Evolutionary conservation across 768 basidiomycete genomes (phyloP).

Genomic region (Pholiota conissans): DNA sequence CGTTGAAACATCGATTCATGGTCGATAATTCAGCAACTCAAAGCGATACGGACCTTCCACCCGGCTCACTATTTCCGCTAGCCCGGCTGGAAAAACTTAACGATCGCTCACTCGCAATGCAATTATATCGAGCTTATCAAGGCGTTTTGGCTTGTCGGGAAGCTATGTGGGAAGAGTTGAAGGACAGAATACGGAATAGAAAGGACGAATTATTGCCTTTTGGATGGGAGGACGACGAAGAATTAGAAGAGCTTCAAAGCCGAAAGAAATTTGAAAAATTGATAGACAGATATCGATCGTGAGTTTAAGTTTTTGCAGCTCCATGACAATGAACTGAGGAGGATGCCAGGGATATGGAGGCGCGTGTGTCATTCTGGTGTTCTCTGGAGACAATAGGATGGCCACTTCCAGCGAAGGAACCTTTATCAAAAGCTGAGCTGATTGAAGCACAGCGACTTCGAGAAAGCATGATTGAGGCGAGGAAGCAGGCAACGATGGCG

Average conservation of each 20-base stretch:
- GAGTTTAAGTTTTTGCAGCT: constrained; percentile 24
- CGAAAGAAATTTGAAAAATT: constrained; percentile 61
- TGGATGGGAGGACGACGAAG: constrained; percentile 74
- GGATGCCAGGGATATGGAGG: constrained; percentile 59
- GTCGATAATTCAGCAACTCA: constrained; percentile 49
- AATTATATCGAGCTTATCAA: constrained; percentile 64
- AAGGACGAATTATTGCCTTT: constrained; percentile 51
- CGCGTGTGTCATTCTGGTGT: constrained; percentile 63
- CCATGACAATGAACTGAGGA: neutral
- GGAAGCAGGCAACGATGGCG: constrained; percentile 49
- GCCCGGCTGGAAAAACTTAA: constrained; percentile 46
- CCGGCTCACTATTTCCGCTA: constrained; percentile 34
- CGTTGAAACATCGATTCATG: constrained; percentile 38
- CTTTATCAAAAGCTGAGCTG: constrained; percentile 66
- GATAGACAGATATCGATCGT: constrained; percentile 58
- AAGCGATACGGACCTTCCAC: constrained; percentile 35
- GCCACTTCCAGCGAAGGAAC: constrained; percentile 58
- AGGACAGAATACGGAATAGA: constrained; percentile 58
- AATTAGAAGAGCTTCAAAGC: constrained; percentile 55
- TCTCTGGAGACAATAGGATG: constrained; percentile 60
- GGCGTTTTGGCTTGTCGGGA: constrained; percentile 66
- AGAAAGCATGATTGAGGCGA: constrained; percentile 60
- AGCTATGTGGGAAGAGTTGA: constrained; percentile 77
- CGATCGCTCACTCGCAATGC: constrained; percentile 69
- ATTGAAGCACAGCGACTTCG: constrained; percentile 66